Evolutionary conservation across 306 rosid genomes (phyloP), one percentile per base, ranked within the genome.

Genomic region (Dalbergia oliveri): DNA sequence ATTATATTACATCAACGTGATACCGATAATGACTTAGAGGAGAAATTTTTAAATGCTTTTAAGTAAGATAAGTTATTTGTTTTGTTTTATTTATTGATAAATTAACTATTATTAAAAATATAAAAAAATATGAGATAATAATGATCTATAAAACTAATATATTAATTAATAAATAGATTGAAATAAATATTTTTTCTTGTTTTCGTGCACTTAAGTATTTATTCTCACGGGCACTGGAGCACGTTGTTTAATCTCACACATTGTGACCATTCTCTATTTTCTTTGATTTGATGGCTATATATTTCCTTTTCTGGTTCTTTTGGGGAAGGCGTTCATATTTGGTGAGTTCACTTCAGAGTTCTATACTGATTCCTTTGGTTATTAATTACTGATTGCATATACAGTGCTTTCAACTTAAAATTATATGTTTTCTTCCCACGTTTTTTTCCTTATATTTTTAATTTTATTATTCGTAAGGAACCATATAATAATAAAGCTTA

Each of bases 251-350:
- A 23, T 19, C 2, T 18, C 26, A 9, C 7, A 11, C 23, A 49
- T 63, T 9, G 61, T 3, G 21, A 64, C 71, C 35, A 39, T 65
- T 76, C 10, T 64, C 69, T 34, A 12, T 64, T 76, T 6, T 37
- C 50, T 33, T 76, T 66, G 19, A 64, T 65, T 34, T 76, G 23
- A 53, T n/a, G 62, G 13, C 33, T 74, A 37, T 5, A 5, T 37
- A 3, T 12, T 19, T 11, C 19, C 11, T 72, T 72, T 57, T 41
- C n/a, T 9, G 18, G 67, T 19, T 73, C 23, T 44, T 60, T 59
- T 6, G 5, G 5, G 53, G 57, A 4, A 21, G 57, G 58, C 14
- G 45, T 74, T 23, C 16, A 1, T 23, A 21, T 73, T 73, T 59
- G 16, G 43, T 37, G 7, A 26, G 3, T 26, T 19, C 10, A 37